phyloP scores from a whole-genome alignment of 2,329 filamentous ascomycete genomes.

The Cladophialophora yegresii region DNA sequence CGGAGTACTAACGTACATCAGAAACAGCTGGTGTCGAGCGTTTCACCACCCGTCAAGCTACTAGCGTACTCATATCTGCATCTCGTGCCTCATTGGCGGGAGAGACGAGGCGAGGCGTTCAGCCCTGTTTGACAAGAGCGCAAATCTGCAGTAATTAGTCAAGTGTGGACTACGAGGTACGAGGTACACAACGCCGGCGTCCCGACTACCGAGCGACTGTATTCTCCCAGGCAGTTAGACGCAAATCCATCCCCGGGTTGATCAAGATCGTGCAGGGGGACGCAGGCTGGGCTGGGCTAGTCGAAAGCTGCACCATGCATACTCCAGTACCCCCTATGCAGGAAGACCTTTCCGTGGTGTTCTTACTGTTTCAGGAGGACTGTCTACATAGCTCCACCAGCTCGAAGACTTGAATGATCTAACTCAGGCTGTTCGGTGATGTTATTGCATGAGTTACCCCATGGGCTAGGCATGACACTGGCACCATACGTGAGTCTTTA shows the following conservation, averaged over 20 bases:
- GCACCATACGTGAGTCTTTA: neutral
- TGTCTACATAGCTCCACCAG: neutral
- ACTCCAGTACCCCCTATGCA: neutral
- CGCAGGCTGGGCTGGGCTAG: neutral
- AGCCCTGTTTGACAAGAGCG: neutral
- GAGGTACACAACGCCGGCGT: conserved; percentile 1
- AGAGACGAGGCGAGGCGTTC: neutral
- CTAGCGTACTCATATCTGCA: conserved; percentile 1
- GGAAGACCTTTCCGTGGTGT: neutral
- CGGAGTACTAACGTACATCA: no score
- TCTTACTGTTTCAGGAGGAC: conserved; percentile 1
- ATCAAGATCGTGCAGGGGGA: neutral
- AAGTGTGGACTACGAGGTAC: no score
- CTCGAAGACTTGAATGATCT: neutral
- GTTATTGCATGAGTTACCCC: neutral
- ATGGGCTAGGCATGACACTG: neutral
- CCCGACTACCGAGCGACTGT: no score
- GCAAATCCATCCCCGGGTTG: conserved; percentile 9
- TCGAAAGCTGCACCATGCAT: neutral
- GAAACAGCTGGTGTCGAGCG: neutral
- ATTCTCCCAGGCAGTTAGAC: conserved; percentile 5
- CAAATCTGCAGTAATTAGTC: conserved; percentile 15
- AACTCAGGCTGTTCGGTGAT: neutral
- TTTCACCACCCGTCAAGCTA: conserved; percentile 9
- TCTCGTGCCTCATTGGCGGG: neutral